Percentiles rank a stretch among this genome's conserved stretches.
Conservation (phyloP, 2,329 filamentous ascomycete genomes). For the Didymella keratinophila region DNA sequence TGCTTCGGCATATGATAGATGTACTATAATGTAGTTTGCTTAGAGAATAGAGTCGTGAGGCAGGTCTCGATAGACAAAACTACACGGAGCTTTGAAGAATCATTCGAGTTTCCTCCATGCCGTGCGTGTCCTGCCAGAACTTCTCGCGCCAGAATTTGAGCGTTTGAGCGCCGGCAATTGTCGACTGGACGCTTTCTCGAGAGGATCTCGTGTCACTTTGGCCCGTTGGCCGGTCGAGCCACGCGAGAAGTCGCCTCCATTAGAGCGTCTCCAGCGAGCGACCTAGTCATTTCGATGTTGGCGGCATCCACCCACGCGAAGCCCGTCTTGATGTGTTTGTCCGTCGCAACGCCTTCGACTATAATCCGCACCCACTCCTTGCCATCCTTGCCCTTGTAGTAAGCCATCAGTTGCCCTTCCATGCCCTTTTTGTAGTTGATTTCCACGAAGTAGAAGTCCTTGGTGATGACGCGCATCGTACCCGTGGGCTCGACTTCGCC, state of each 20-base stretch:
- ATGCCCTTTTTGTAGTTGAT: neutral
- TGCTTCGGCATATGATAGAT: slow-evolving; percentile 30
- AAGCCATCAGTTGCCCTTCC: neutral
- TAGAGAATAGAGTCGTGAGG: slow-evolving; percentile 15
- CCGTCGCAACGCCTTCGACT: neutral
- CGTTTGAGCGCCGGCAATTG: neutral
- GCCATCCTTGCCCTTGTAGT: neutral
- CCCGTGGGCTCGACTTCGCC: too few species aligned
- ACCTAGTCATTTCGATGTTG: neutral
- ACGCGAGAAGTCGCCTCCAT: neutral
- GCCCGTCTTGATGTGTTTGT: neutral
- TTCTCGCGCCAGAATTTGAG: neutral
- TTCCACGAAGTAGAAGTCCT: neutral
- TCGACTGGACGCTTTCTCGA: neutral
- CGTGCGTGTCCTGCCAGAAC: neutral
- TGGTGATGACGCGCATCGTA: too few species aligned
- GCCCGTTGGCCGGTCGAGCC: neutral
- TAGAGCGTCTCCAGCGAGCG: neutral
- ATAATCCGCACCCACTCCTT: neutral
- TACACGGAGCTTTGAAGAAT: neutral
- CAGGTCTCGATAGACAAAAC: slow-evolving; percentile 4
- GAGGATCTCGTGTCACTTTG: neutral
- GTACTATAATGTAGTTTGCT: slow-evolving; percentile 25
- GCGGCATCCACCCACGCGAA: neutral
- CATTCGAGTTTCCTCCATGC: neutral